A percentile compares a stretch with the other conserved stretches of the same genome.
These are phyloP conservation scores for Aspergillus luchuensis DNA, from an alignment of 2,329 filamentous ascomycete species.

Conservation along the genomic window DNA sequence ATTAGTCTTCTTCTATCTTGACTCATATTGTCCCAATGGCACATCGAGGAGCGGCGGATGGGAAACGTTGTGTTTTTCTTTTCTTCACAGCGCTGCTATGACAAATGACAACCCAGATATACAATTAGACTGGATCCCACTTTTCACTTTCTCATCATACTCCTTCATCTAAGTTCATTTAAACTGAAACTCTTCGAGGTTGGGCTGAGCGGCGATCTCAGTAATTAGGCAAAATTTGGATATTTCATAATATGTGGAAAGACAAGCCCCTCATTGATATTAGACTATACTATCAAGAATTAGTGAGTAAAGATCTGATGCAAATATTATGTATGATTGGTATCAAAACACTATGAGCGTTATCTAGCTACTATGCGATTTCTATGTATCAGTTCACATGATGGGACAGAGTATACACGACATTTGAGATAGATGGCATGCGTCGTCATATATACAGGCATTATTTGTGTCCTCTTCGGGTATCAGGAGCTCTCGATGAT, in stretches of 20 bases:
- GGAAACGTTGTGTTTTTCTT: not conserved
- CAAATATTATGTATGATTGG: not conserved
- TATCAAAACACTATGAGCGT: not conserved
- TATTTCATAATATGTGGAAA: no score
- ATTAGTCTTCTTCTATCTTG: not conserved
- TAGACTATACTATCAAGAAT: no score
- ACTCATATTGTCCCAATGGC: slow-evolving; percentile 3
- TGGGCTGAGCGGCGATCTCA: not conserved
- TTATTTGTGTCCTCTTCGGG: not conserved
- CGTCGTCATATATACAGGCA: not conserved
- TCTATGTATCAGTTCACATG: not conserved
- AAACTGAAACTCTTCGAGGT: not conserved
- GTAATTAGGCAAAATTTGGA: no score
- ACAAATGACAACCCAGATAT: slow-evolving; percentile 7
- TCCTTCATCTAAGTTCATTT: not conserved
- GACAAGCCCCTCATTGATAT: no score
- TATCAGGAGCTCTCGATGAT: not conserved
- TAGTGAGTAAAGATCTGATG: not conserved
- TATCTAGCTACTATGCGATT: not conserved
- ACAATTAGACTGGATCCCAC: not conserved
- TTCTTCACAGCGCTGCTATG: slow-evolving; percentile 6
- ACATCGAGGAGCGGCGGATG: slow-evolving; percentile 9
- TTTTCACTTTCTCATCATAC: not conserved
- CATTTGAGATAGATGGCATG: not conserved
- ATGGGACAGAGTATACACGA: not conserved